Evolutionary conservation across 495 filamentous ascomycete genomes (phyloP).

Genomic region (Penicillium odoratum): DNA sequence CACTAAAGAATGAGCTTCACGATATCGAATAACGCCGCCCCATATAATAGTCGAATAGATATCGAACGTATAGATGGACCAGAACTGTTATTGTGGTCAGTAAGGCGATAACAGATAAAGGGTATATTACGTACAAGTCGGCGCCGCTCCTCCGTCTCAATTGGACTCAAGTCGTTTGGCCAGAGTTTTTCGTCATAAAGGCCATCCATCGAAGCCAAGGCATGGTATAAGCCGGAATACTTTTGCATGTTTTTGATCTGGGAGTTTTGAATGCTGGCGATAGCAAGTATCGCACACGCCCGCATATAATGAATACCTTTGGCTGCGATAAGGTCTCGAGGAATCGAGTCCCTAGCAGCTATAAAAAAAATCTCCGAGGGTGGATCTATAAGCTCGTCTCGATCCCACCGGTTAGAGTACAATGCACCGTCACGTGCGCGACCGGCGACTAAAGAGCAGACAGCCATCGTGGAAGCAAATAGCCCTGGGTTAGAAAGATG

Average conservation of each 20-base stretch:
- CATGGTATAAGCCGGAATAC: conserved; percentile 48
- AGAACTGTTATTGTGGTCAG: conserved; percentile 35
- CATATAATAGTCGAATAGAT: conserved; percentile 51
- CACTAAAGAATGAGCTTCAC: conserved; percentile 44
- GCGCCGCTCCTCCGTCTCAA: conserved; percentile 49
- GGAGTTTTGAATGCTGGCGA: conserved; percentile 49
- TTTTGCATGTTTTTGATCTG: conserved; percentile 49
- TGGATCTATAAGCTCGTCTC: conserved; percentile 28
- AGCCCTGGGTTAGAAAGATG: conserved; percentile 43
- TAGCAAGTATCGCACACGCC: conserved; percentile 45
- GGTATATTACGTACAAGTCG: conserved; percentile 37
- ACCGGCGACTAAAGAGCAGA: conserved; percentile 46
- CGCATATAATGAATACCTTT: conserved; percentile 47
- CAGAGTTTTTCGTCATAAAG: conserved; percentile 52
- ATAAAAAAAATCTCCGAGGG: conserved; percentile 46
- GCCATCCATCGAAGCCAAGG: conserved; percentile 41
- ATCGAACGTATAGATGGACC: conserved; percentile 55
- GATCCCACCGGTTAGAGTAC: conserved; percentile 28
- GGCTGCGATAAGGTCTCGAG: conserved; percentile 33
- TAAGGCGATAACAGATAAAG: background rate
- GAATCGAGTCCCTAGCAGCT: conserved; percentile 43
- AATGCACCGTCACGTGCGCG: conserved; percentile 49
- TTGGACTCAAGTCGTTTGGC: conserved; percentile 40
- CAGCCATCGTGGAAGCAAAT: conserved; percentile 52
- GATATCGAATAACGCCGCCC: conserved; percentile 44